Percentiles rank a stretch among this genome's conserved stretches.
Evolutionary conservation across 495 filamentous ascomycete species (phyloP).

Genomic region (Aspergillus funiculosus): DNA sequence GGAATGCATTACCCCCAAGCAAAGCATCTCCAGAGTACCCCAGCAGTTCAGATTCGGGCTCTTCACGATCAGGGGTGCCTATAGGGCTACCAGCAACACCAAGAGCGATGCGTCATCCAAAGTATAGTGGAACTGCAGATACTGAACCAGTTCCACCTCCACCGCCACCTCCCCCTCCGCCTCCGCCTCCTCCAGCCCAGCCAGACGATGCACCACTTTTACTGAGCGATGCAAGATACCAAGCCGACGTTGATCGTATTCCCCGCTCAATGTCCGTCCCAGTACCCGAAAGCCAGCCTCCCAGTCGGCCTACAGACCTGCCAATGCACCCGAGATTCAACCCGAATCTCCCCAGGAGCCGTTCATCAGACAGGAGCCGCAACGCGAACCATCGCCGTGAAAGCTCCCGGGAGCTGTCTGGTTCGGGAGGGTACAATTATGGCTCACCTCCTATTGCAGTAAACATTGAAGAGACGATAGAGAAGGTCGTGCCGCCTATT

Average conservation of each 20-base stretch:
- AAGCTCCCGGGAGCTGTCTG: slow-evolving; percentile 27
- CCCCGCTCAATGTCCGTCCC: slow-evolving; percentile 70
- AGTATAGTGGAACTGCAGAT: slow-evolving; percentile 53
- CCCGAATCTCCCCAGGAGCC: slow-evolving; percentile 47
- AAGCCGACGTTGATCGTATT: slow-evolving; percentile 51
- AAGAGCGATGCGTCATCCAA: slow-evolving; percentile 74
- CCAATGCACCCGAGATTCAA: slow-evolving; percentile 55
- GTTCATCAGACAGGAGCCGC: slow-evolving; percentile 37
- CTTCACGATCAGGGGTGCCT: slow-evolving; percentile 35
- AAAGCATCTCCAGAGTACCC: slow-evolving; percentile 45
- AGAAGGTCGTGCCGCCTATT: slow-evolving; percentile 53
- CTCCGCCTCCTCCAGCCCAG: slow-evolving; percentile 34
- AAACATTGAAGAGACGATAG: slow-evolving; percentile 64
- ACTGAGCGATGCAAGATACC: slow-evolving; percentile 60
- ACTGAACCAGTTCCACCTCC: slow-evolving; percentile 53
- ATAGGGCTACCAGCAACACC: slow-evolving; percentile 78
- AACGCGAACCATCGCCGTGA: slow-evolving; percentile 38
- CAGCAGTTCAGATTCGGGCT: slow-evolving; percentile 41
- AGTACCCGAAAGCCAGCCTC: slow-evolving; percentile 50
- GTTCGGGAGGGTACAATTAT: slow-evolving; percentile 26
- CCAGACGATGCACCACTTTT: slow-evolving; percentile 49
- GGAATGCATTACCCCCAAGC: slow-evolving; percentile 29
- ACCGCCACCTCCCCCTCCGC: slow-evolving; percentile 3
- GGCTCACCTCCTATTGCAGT: slow-evolving; percentile 35
- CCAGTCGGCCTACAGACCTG: slow-evolving; percentile 39